These are phyloP conservation scores for Neurospora sp. DNA, from an alignment of 2,329 filamentous ascomycete genomes.

Conservation along the genomic window DNA sequence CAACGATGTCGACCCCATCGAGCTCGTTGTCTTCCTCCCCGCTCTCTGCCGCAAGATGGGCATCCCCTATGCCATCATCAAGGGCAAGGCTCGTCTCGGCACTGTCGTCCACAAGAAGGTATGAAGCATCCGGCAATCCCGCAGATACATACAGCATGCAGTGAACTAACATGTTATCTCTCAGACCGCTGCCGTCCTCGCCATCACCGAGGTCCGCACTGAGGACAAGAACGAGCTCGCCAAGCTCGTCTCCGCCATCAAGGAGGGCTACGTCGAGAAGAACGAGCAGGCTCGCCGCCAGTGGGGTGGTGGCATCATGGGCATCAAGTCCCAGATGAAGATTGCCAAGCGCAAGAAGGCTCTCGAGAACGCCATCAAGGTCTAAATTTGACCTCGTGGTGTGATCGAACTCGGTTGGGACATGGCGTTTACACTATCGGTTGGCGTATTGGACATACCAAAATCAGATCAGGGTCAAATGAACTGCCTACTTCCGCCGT, in stretches of 20 bases:
- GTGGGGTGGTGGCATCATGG: conserved; percentile 99
- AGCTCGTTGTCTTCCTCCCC: conserved; percentile 97
- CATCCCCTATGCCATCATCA: conserved; percentile 96
- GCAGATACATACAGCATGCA: background rate
- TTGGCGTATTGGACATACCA: conserved; percentile 27
- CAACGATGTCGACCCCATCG: conserved; percentile 99
- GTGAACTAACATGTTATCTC: conserved; percentile 20
- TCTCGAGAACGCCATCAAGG: conserved; percentile 90
- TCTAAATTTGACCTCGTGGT: conserved; percentile 48
- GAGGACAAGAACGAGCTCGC: conserved; percentile 98
- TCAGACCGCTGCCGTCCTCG: conserved; percentile 89
- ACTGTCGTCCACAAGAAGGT: conserved; percentile 99
- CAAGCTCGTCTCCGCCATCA: conserved; percentile 92
- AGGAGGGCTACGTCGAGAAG: conserved; percentile 97
- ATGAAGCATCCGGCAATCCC: background rate
- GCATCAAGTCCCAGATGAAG: conserved; percentile 78
- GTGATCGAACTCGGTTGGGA: conserved; percentile 17
- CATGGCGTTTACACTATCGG: conserved; percentile 20
- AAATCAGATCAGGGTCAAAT: conserved; percentile 22
- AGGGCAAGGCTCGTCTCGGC: conserved; percentile 98
- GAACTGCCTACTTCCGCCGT: conserved; percentile 18
- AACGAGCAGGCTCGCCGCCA: conserved; percentile 82
- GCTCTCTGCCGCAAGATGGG: conserved; percentile 99
- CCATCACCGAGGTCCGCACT: conserved; percentile 89
- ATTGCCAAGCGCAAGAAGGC: conserved; percentile 88